A percentile compares a stretch with the other conserved stretches of the same genome.
Evolutionary conservation across 2,329 filamentous ascomycete genomes (phyloP).

Genomic region (Paecilomyces formosus): DNA sequence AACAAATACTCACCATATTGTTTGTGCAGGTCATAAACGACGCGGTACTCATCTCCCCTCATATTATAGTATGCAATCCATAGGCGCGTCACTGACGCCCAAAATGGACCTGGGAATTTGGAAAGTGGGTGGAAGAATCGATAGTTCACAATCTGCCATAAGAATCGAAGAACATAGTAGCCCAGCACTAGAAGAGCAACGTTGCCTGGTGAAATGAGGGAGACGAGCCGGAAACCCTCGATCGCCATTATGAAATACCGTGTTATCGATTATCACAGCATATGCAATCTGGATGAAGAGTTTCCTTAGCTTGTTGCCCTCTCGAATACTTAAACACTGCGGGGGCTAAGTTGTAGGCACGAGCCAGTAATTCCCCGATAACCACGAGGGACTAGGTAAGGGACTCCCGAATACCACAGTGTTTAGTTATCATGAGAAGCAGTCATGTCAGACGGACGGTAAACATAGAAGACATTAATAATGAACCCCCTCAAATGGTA

Average conservation of each 20-base stretch:
- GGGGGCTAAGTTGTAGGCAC: not conserved
- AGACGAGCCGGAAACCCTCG: not conserved
- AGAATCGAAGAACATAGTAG: constrained; percentile 9
- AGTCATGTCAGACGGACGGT: not conserved
- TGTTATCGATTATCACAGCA: not conserved
- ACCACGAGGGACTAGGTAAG: not conserved
- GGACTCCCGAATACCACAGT: not conserved
- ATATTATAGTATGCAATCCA: constrained; percentile 49
- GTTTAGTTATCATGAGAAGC: not conserved
- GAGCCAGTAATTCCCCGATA: not conserved
- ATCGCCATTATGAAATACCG: not conserved
- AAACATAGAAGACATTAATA: not conserved
- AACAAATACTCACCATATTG: constrained; percentile 37
- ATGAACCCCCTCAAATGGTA: not conserved
- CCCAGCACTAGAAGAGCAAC: not conserved
- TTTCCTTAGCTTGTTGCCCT: no score
- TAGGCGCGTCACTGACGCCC: constrained; percentile 46
- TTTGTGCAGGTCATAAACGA: constrained; percentile 36
- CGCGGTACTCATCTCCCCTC: constrained; percentile 38
- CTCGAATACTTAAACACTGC: not conserved
- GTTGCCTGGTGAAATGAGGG: not conserved
- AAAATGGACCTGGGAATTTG: constrained; percentile 49
- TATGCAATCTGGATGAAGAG: not conserved
- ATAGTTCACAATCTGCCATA: constrained; percentile 34
- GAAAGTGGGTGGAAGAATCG: constrained; percentile 46